phyloP scores from a whole-genome alignment of 2,329 filamentous ascomycete species.

The Penicillium sumatraense region DNA sequence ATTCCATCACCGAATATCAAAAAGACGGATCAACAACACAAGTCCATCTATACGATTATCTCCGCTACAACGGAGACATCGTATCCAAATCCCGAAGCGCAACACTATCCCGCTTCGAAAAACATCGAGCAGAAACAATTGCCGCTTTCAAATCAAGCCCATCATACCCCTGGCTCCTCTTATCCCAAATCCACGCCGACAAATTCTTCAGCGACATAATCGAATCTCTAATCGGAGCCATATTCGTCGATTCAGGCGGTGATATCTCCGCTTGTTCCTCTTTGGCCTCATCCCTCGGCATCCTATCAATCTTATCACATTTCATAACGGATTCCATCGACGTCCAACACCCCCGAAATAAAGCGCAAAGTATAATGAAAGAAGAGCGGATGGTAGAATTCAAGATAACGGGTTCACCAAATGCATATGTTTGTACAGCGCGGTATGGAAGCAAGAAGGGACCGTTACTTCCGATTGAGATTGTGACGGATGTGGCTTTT shows the following conservation, averaged over 20 bases:
- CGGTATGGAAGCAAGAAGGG: neutral
- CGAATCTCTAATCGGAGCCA: conserved; percentile 77
- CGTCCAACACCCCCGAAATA: conserved; percentile 67
- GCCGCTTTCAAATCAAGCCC: conserved; percentile 54
- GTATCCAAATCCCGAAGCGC: conserved; percentile 15
- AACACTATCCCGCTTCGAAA: conserved; percentile 47
- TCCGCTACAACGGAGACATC: conserved; percentile 52
- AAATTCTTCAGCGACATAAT: conserved; percentile 87
- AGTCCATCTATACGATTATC: conserved; percentile 69
- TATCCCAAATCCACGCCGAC: conserved; percentile 67
- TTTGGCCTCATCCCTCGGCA: conserved; percentile 67
- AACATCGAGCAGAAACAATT: conserved; percentile 57
- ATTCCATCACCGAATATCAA: conserved; percentile 20
- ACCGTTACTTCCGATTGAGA: neutral
- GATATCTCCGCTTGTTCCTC: conserved; percentile 61
- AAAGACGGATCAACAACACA: neutral
- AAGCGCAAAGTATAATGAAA: conserved; percentile 55
- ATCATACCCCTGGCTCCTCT: conserved; percentile 76
- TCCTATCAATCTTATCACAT: conserved; percentile 66
- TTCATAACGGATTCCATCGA: conserved; percentile 64
- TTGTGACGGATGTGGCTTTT: neutral
- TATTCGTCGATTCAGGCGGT: conserved; percentile 78
- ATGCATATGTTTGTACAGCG: neutral
- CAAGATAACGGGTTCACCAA: neutral
- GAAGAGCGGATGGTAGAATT: neutral